Percentiles rank a stretch among this genome's conserved stretches.
Conservation (phyloP, 2,329 filamentous ascomycete genomes). For the Exophiala sp. region DNA sequence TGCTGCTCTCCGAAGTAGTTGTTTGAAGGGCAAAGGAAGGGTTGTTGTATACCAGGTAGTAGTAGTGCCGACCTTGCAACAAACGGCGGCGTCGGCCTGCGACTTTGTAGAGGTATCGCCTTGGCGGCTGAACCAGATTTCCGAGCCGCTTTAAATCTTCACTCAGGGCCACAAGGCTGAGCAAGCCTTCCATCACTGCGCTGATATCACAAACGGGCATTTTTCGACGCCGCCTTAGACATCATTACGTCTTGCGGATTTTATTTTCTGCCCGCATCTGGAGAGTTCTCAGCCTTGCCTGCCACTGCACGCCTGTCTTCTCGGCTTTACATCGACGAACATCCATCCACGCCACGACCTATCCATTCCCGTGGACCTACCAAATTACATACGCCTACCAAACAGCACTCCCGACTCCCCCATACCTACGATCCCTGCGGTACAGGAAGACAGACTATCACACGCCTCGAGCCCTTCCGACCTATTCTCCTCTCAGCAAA, state of each 20-base stretch:
- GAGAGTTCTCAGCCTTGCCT: not conserved
- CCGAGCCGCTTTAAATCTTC: not conserved
- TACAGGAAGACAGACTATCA: not conserved
- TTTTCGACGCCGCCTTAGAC: not conserved
- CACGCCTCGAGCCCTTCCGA: not conserved
- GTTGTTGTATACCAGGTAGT: not conserved
- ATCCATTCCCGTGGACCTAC: too few species aligned
- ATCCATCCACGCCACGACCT: too few species aligned
- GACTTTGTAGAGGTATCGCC: not conserved
- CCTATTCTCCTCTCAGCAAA: not conserved
- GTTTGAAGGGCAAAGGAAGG: too few species aligned
- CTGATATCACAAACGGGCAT: not conserved
- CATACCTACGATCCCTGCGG: too few species aligned
- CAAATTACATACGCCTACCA: too few species aligned
- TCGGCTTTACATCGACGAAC: not conserved
- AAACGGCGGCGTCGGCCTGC: not conserved
- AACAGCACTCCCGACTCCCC: too few species aligned
- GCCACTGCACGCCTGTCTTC: not conserved
- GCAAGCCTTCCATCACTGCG: not conserved
- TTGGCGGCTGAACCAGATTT: not conserved
- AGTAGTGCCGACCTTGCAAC: not conserved
- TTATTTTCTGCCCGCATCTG: not conserved
- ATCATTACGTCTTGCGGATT: not conserved
- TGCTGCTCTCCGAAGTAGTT: too few species aligned
- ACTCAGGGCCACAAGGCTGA: not conserved